phyloP scores from a whole-genome alignment of 1,284 basidiomycete genomes.

The Trichosporon sp. region DNA sequence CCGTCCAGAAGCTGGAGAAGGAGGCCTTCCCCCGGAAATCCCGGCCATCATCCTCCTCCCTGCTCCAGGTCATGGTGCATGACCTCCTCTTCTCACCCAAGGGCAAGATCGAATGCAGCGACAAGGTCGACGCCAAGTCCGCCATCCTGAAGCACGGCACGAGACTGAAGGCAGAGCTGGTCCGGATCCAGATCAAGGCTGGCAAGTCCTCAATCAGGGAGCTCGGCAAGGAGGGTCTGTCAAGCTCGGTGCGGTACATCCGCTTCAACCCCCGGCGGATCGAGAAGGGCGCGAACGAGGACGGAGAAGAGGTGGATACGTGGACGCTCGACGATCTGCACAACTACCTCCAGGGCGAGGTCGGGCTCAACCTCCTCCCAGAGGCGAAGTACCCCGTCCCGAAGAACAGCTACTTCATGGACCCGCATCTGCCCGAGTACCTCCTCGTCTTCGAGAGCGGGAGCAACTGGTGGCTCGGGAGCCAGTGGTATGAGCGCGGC shows the following conservation, averaged over 20 bases:
- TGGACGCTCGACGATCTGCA: conserved; percentile 40
- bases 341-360: conserved; percentile 34
- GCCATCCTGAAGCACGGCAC: conserved; percentile 82
- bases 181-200: conserved; percentile 77
- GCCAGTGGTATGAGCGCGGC: conserved; percentile 53
- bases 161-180: conserved; percentile 80
- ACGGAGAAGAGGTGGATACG: conserved; percentile 30
- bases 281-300: neutral
- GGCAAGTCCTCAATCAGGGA: conserved; percentile 69
- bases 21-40: conserved; percentile 62
- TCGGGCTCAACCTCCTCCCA: conserved; percentile 41
- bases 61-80: conserved; percentile 81
- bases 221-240: conserved; percentile 58
- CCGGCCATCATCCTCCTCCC: conserved; percentile 62
- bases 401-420: conserved; percentile 63
- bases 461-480: conserved; percentile 57
- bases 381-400: conserved; percentile 44
- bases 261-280: conserved; percentile 5
- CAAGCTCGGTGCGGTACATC: conserved; percentile 1
- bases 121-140: conserved; percentile 77
- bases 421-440: conserved; percentile 72
- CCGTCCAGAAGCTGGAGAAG: conserved; percentile 72
- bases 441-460: conserved; percentile 75
- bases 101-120: conserved; percentile 72
- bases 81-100: conserved; percentile 78